Evolutionary conservation across 768 basidiomycete genomes (phyloP).

Genomic region (Collybiopsis confluens): DNA sequence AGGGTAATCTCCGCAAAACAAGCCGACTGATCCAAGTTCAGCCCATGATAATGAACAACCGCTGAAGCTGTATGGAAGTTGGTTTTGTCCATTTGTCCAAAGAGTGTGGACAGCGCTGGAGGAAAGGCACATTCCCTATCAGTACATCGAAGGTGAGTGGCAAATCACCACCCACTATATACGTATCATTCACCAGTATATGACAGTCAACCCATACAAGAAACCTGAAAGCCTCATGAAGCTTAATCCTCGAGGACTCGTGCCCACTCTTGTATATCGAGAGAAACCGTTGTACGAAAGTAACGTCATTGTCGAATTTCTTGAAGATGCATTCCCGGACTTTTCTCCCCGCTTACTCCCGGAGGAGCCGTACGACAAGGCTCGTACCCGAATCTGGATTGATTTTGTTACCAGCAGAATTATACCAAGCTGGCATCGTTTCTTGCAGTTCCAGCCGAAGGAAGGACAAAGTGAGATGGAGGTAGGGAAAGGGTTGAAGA

Average conservation of each 20-base stretch:
- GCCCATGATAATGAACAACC: constrained; percentile 49
- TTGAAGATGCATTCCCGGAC: constrained; percentile 55
- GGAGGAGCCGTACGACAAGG: constrained; percentile 45
- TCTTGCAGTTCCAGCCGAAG: constrained; percentile 37
- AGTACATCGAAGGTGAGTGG: constrained; percentile 53
- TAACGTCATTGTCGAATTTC: constrained; percentile 58
- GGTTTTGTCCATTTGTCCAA: constrained; percentile 63
- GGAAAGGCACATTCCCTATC: constrained; percentile 62
- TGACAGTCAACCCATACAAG: constrained; percentile 19
- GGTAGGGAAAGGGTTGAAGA: constrained; percentile 6
- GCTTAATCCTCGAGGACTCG: constrained; percentile 68
- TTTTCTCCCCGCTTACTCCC: constrained; percentile 47
- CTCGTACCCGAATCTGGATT: constrained; percentile 51
- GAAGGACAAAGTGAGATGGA: constrained; percentile 18
- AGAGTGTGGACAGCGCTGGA: constrained; percentile 65
- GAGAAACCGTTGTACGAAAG: constrained; percentile 63
- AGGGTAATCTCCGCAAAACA: not conserved
- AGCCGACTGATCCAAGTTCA: constrained; percentile 2
- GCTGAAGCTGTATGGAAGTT: constrained; percentile 56
- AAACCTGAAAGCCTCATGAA: constrained; percentile 20
- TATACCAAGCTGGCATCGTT: constrained; percentile 48
- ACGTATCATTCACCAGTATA: constrained; percentile 30
- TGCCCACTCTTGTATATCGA: constrained; percentile 50
- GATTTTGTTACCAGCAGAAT: constrained; percentile 51
- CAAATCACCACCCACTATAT: constrained; percentile 28